Percentiles rank a stretch among this genome's conserved stretches.
Conservation (phyloP, 2,329 filamentous ascomycete genomes). For the Incumbomyces delicatus region DNA sequence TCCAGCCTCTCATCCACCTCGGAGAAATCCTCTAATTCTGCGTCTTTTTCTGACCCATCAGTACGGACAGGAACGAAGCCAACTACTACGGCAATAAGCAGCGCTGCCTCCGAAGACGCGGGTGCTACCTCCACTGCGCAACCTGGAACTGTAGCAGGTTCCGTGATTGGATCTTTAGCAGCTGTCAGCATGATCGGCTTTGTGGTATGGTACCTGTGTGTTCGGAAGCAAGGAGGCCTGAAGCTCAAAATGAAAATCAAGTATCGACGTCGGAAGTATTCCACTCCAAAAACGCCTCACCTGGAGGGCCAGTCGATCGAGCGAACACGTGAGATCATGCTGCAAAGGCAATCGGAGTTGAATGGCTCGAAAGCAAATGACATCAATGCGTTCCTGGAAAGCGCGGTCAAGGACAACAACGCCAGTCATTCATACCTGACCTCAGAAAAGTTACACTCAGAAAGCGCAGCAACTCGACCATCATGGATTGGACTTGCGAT, state of each 20-base stretch:
- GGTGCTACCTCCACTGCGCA: background rate
- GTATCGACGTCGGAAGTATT: background rate
- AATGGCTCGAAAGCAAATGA: background rate
- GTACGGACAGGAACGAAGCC: background rate
- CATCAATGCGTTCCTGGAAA: background rate
- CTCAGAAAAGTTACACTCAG: background rate
- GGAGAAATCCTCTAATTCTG: background rate
- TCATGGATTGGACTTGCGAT: slow-evolving; percentile 6
- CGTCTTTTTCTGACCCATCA: background rate
- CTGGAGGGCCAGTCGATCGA: slow-evolving; percentile 3
- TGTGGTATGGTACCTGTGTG: background rate
- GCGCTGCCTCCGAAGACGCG: background rate
- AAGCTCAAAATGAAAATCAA: background rate
- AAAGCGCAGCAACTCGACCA: background rate
- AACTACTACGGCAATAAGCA: background rate
- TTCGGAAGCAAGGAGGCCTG: background rate
- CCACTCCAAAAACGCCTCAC: background rate
- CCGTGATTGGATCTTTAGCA: slow-evolving; percentile 3
- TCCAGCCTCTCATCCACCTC: background rate
- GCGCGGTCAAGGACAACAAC: background rate
- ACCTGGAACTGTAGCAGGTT: slow-evolving; percentile 2
- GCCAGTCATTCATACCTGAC: background rate
- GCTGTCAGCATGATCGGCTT: slow-evolving; percentile 3
- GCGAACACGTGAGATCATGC: slow-evolving; percentile 1
- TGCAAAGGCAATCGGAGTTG: background rate